Evolutionary conservation across 495 filamentous ascomycete species (phyloP), one percentile per base, ranked within the genome.

Genomic region (Pyrenula massariospora): DNA sequence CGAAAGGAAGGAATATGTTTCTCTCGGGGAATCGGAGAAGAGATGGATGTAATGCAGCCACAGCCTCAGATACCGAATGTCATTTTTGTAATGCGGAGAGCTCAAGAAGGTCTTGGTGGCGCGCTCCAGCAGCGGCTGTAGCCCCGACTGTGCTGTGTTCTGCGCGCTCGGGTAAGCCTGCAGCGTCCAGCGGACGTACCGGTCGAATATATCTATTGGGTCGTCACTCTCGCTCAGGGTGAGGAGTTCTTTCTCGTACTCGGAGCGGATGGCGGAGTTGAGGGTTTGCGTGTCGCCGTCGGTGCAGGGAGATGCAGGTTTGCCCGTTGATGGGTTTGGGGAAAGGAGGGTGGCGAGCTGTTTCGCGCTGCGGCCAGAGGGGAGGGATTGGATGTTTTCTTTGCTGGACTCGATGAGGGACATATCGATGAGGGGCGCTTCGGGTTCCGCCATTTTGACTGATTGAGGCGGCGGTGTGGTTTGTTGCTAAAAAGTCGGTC

Each of bases 331-430:
- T 60, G 66, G 72, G 54, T 75, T 80, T 60, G 83, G 81, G 25
- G 89, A 87, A 73, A 89, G 93, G 52, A 91, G 81, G 47, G 84
- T 81, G n/a, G 84, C 91, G 25, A 98, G 84, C 19, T 89, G 88
- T 71, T 85, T 85, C 15, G 93, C 93, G 25, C 91, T 96, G 55
- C 93, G 83, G 36, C 93, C 93, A 52, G 88, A 86, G 1, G 94
- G 89, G 47, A 97, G 78, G 12, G 91, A 85, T 65, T 96, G 91
- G 48, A 97, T 95, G 65, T 98, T 97, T 70, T 98, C 93, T 71
- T 98, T 98, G 64, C 96, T 91, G 49, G 78, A 79, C 68, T 98
- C 93, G 72, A 98, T 97, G 59, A 96, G 83, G 59, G 95, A 87
- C 76, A 98, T 97, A 70, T 94, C 82, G 5, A 15, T 42, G 65